Percentiles rank a stretch among this genome's conserved stretches.
These are phyloP conservation scores for Combretum micranthum DNA, from an alignment of 345 rosid genomes.

Conservation along the genomic window DNA sequence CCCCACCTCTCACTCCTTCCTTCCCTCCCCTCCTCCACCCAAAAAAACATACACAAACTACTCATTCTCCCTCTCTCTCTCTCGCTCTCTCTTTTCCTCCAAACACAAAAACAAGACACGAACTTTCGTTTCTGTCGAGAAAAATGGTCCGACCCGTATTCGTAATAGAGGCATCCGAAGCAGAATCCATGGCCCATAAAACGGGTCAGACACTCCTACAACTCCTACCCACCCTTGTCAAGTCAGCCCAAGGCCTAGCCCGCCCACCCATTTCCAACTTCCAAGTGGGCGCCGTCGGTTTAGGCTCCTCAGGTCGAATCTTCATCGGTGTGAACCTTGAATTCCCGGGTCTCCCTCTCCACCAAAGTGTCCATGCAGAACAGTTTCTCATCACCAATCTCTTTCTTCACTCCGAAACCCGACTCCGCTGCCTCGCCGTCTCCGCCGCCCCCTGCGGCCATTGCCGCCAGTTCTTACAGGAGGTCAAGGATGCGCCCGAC, in stretches of 20 bases:
- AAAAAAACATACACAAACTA: too few species aligned
- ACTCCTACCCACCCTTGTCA: conserved; percentile 66
- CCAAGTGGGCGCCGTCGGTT: conserved; percentile 76
- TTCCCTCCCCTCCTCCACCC: too few species aligned
- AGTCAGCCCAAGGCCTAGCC: conserved; percentile 55
- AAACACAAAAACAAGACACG: too few species aligned
- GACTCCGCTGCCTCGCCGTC: conserved; percentile 57
- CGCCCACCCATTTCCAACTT: conserved; percentile 80
- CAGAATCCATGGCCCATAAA: conserved; percentile 51
- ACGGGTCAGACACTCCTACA: conserved; percentile 40
- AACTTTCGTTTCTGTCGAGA: too few species aligned
- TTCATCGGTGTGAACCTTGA: conserved; percentile 82
- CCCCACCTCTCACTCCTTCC: too few species aligned
- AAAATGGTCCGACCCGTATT: conserved; percentile 51
- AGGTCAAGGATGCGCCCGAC: conserved; percentile 61
- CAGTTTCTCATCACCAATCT: conserved; percentile 92
- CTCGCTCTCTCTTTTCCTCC: too few species aligned
- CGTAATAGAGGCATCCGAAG: conserved; percentile 62
- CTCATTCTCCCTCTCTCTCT: too few species aligned
- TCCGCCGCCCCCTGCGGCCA: conserved; percentile 98
- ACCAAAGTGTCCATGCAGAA: conserved; percentile 91
- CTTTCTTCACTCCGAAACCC: conserved; percentile 52
- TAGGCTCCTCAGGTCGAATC: conserved; percentile 88
- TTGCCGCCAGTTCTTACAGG: conserved; percentile 97
- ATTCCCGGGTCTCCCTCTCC: conserved; percentile 88